These are phyloP conservation scores for Exophiala spinifera DNA, from an alignment of 2,329 filamentous ascomycete genomes.

Conservation along the genomic window DNA sequence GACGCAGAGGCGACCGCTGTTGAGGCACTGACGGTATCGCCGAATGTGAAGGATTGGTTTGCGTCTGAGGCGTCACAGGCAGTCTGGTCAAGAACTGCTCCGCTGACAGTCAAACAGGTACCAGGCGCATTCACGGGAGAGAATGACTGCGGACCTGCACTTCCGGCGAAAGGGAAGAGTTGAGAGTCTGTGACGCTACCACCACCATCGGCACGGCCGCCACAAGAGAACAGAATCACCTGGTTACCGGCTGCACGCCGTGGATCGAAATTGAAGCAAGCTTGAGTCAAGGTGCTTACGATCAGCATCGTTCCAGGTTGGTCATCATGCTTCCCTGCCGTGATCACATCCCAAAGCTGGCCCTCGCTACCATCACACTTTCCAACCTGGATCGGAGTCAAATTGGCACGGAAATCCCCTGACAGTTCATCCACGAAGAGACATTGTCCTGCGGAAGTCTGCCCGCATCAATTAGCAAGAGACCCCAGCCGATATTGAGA, in stretches of 20 bases:
- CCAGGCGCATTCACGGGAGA: slow-evolving; percentile 14
- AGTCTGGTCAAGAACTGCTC: slow-evolving; percentile 17
- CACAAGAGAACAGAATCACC: slow-evolving; percentile 58
- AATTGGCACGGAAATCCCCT: slow-evolving; percentile 54
- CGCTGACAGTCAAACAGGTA: slow-evolving; percentile 16
- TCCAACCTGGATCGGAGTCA: slow-evolving; percentile 50
- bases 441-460: slow-evolving; percentile 50
- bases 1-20: neutral
- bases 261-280: slow-evolving; percentile 58
- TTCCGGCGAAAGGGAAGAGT: slow-evolving; percentile 17
- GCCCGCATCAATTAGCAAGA: neutral
- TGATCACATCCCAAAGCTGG: slow-evolving; percentile 53
- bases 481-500: neutral
- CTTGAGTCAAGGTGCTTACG: slow-evolving; percentile 57
- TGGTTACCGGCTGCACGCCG: slow-evolving; percentile 52
- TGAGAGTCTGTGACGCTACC: slow-evolving; percentile 18
- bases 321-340: slow-evolving; percentile 52
- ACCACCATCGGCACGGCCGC: slow-evolving; percentile 54
- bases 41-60: slow-evolving; percentile 18
- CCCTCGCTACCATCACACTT: slow-evolving; percentile 46
- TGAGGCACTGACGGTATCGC: neutral
- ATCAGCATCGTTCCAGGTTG: slow-evolving; percentile 48
- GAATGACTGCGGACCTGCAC: slow-evolving; percentile 14
- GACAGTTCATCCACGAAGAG: slow-evolving; percentile 53
- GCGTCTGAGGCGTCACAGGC: slow-evolving; percentile 12